These are phyloP conservation scores for Lactifluus subvellereus DNA, from an alignment of 768 basidiomycete genomes.

Conservation along the genomic window DNA sequence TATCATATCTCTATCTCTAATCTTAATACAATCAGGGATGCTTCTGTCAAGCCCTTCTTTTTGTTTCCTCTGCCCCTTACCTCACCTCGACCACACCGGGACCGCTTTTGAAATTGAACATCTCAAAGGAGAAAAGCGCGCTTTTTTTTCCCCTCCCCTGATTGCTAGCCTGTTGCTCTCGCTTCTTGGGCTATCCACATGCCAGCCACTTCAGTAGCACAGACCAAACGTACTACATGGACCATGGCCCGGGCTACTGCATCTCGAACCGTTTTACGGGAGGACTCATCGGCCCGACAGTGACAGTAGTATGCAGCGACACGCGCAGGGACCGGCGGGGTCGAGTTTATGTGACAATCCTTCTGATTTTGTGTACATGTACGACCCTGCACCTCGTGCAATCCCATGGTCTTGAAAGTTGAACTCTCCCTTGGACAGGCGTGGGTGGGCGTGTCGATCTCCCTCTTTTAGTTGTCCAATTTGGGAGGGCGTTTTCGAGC, in stretches of 20 bases:
- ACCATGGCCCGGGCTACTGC: neutral
- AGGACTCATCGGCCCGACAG: neutral
- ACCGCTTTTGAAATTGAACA: neutral
- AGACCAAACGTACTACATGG: neutral
- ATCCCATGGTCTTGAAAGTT: neutral
- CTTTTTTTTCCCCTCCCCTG: neutral
- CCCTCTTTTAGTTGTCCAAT: neutral
- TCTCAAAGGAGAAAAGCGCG: conserved; percentile 5
- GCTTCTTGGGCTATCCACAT: neutral
- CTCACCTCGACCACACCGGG: neutral
- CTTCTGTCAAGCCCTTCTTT: neutral
- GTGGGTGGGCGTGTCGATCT: neutral
- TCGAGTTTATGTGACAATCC: neutral
- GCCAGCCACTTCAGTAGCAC: neutral
- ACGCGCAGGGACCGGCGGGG: neutral
- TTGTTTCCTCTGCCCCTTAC: neutral
- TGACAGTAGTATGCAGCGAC: neutral
- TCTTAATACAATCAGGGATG: neutral
- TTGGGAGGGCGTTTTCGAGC: neutral
- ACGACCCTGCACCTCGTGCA: conserved; percentile 2
- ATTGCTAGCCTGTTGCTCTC: conserved; percentile 6
- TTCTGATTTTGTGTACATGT: neutral
- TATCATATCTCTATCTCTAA: neutral
- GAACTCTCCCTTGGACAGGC: neutral
- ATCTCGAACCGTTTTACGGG: neutral